Base-by-base conservation (phyloP, 2,329 filamentous ascomycete genomes). In the Cladophialophora bantiana region DNA sequence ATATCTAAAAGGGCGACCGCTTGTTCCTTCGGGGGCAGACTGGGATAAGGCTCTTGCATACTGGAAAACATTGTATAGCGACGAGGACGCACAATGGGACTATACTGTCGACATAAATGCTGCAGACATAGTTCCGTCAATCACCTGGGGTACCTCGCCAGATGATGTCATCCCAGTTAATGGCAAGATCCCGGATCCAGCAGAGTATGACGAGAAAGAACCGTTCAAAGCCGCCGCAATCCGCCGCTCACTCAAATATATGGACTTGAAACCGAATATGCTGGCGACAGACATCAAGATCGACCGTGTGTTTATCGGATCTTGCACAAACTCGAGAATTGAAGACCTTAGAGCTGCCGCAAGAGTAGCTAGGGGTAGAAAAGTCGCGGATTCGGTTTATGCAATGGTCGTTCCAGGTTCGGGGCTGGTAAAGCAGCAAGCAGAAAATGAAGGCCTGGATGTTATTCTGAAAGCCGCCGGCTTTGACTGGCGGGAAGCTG, bases 261-360 rank as follows among this genome's bases (percentile, higher is more conserved):
- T 98, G 94, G 94, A 94, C 48, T 85, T 98, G 63, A 90, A 85
- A 6, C 84, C 94, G 32, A 93, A 93, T 63, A 96, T 91, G 0
- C 90, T 87, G 4, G 94, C 98, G 89, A 88, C 96, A 77, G 93
- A 98, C 13, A 90, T 98, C 71, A 81, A 84, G 35, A 82, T 98
- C 62, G 94, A 98, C 85, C 98, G 97, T 84, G 89, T 98, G 71
- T 98, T 98, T 78, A 97, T 98, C 74, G 95, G 95, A 55, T 97
- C 93, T 12, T 98, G 94, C 86, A 98, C 95, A 48, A 98, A 98
- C 79, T 92, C 94, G 12, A 89, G 95, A 75, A 97, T 98, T 71
- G 94, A 98, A 81, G 94, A 98, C 83, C 83, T 98, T 71, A 89
- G 94, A 50, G 91, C 91, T 36, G 94, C 94, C 7, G 93, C 94